These are phyloP conservation scores for Pseudopyricularia cyperi DNA, from an alignment of 2,329 filamentous ascomycete genomes.

Conservation along the genomic window DNA sequence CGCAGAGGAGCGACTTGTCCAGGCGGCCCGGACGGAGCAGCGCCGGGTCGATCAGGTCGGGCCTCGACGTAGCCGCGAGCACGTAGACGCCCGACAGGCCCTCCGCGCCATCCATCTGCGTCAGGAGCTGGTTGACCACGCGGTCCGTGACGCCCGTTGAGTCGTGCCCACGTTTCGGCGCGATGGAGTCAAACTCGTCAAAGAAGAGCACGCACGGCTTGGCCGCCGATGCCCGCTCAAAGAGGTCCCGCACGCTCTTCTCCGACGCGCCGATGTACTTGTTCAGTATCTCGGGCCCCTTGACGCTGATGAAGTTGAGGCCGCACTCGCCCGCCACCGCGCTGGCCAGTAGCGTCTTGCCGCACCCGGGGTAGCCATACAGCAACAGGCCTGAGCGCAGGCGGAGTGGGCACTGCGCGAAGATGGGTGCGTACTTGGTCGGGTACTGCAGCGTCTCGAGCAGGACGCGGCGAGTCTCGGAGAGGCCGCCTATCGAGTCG, in stretches of 20 bases:
- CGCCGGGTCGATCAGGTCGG: slow-evolving; percentile 91
- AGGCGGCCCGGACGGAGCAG: slow-evolving; percentile 80
- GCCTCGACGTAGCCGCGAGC: slow-evolving; percentile 81
- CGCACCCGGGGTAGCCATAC: slow-evolving; percentile 91
- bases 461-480: slow-evolving; percentile 76
- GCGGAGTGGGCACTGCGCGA: slow-evolving; percentile 89
- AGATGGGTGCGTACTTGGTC: slow-evolving; percentile 95
- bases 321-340: slow-evolving; percentile 97
- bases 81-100: slow-evolving; percentile 92
- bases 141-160: slow-evolving; percentile 97
- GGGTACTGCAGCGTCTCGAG: slow-evolving; percentile 94
- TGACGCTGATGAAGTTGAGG: slow-evolving; percentile 96
- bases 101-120: slow-evolving; percentile 97
- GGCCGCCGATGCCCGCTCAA: slow-evolving; percentile 82
- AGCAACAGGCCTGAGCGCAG: slow-evolving; percentile 83
- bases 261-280: slow-evolving; percentile 98
- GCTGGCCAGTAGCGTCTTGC: slow-evolving; percentile 89
- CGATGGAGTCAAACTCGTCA: slow-evolving; percentile 96
- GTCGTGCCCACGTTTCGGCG: slow-evolving; percentile 92
- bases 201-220: slow-evolving; percentile 94
- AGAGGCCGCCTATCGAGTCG: slow-evolving; percentile 78
- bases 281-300: slow-evolving; percentile 95
- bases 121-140: slow-evolving; percentile 94
- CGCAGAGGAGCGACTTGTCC: slow-evolving; percentile 87
- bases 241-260: slow-evolving; percentile 89